phyloP scores from a whole-genome alignment of 768 basidiomycete genomes.

The Pulveroboletus sp. region DNA sequence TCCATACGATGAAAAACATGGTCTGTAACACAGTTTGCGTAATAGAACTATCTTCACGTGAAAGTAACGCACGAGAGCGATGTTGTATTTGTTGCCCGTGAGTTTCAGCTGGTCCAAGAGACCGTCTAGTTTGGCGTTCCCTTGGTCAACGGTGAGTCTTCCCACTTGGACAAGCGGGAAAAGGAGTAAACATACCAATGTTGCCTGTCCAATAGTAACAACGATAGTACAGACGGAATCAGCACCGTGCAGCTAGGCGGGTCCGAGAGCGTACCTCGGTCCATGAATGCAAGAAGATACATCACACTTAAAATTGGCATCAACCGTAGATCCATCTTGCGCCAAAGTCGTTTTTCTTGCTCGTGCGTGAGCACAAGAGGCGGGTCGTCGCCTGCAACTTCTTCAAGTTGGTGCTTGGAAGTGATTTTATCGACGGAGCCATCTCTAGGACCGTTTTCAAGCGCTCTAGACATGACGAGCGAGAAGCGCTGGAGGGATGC shows the following conservation, averaged over 20 bases:
- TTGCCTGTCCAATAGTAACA: constrained; percentile 39
- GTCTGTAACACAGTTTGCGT: constrained; percentile 42
- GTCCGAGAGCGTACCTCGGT: constrained; percentile 47
- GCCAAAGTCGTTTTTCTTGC: constrained; percentile 51
- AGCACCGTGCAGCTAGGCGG: too few species aligned
- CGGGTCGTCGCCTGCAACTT: neutral
- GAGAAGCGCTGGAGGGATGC: too few species aligned
- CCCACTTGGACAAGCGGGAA: too few species aligned
- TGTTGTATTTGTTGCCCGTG: constrained; percentile 59
- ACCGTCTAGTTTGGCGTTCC: constrained; percentile 69
- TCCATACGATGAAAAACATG: constrained; percentile 65
- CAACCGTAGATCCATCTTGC: constrained; percentile 55
- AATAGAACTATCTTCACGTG: neutral
- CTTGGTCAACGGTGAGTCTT: too few species aligned
- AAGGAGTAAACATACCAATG: constrained; percentile 44
- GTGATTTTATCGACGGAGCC: neutral
- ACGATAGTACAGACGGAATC: neutral
- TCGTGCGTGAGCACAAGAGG: constrained; percentile 22
- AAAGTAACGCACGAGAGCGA: constrained; percentile 50
- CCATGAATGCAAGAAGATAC: constrained; percentile 63
- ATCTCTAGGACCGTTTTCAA: too few species aligned
- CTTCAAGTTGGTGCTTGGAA: neutral
- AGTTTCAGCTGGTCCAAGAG: constrained; percentile 54
- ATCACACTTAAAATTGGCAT: constrained; percentile 57
- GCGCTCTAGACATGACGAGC: too few species aligned